Conservation (phyloP, 306 rosid genomes). For the Adenanthera pavonina region DNA sequence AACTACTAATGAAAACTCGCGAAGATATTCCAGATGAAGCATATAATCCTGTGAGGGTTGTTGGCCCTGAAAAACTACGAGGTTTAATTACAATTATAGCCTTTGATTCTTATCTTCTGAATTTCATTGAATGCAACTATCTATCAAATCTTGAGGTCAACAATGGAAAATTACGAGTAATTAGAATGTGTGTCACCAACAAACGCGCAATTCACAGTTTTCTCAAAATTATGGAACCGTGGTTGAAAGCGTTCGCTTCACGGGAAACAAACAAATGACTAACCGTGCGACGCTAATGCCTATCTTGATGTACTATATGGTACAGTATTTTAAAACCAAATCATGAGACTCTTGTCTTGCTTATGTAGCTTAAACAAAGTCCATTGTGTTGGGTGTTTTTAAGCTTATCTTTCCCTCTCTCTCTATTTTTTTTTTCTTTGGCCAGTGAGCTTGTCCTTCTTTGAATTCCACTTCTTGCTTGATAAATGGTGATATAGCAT, state of each 20-base stretch:
- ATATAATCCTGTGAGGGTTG: neutral
- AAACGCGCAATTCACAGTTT: neutral
- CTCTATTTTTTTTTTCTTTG: no score
- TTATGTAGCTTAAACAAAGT: neutral
- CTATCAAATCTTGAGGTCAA: neutral
- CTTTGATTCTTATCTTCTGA: constrained; percentile 8
- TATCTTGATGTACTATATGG: neutral
- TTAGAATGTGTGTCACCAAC: constrained; percentile 10
- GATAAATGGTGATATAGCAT: neutral
- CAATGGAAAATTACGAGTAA: neutral
- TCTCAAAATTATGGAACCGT: neutral
- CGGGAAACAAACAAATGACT: neutral
- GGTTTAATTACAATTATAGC: constrained; percentile 10
- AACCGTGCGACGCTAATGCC: neutral
- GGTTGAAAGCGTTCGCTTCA: neutral
- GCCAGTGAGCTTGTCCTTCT: no score
- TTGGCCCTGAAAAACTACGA: no score
- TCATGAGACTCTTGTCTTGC: neutral
- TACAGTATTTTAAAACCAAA: neutral
- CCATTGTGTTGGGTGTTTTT: neutral
- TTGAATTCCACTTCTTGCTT: neutral
- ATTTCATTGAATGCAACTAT: neutral
- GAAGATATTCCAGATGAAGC: neutral
- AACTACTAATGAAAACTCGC: neutral
- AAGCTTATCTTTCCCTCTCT: no score